Conservation (phyloP, 169 alveolate species). For the Sarcocystis neurona region DNA sequence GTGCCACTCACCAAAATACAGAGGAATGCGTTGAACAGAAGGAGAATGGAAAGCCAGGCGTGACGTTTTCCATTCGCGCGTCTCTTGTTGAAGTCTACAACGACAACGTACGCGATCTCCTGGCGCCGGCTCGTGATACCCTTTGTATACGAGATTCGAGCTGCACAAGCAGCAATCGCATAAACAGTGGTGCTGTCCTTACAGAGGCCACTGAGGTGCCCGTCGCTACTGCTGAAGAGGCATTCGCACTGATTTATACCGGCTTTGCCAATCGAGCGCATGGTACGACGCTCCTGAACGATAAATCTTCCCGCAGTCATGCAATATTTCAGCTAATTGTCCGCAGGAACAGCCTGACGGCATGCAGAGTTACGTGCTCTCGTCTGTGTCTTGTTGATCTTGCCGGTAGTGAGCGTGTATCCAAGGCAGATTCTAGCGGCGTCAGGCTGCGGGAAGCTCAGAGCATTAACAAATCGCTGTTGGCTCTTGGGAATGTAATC, state of each 20-base stretch:
- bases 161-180: too few relatives aligned
- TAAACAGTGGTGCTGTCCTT: slow-evolving; percentile 4
- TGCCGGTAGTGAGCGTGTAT: slow-evolving; percentile 94
- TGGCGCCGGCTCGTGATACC: slow-evolving; percentile 39
- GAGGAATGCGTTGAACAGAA: too few relatives aligned
- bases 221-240: background rate
- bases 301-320: slow-evolving; percentile 46
- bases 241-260: background rate
- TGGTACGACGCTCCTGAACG: slow-evolving; percentile 35
- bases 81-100: slow-evolving; percentile 59
- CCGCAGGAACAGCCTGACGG: background rate
- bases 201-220: slow-evolving; percentile 47
- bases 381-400: slow-evolving; percentile 92
- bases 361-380: slow-evolving; percentile 58
- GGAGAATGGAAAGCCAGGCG: too few relatives aligned
- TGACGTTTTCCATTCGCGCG: slow-evolving; percentile 23
- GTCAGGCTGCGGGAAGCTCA: slow-evolving; percentile 90
- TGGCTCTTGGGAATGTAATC: slow-evolving; percentile 91
- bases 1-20: background rate
- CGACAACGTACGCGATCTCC: slow-evolving; percentile 49
- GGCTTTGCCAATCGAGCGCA: slow-evolving; percentile 46
- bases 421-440: slow-evolving; percentile 82
- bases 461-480: slow-evolving; percentile 87
- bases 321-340: slow-evolving; percentile 30
- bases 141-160: slow-evolving; percentile 40